Evolutionary conservation across 1,284 basidiomycete species (phyloP).

Genomic region (Schizophyllum amplum): DNA sequence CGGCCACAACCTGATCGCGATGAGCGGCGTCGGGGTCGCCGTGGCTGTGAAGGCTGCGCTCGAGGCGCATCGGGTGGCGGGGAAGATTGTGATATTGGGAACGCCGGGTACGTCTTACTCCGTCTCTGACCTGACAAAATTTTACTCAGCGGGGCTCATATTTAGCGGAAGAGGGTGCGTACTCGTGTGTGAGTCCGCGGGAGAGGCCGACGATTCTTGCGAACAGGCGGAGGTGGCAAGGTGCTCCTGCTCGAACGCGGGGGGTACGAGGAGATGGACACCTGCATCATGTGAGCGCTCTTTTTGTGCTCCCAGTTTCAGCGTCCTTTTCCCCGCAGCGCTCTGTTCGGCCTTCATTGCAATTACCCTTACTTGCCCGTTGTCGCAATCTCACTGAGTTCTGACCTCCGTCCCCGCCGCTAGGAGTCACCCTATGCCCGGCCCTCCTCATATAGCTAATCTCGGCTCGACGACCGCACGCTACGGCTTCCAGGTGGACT

Average conservation of each 20-base stretch:
- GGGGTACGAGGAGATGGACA: constrained; percentile 71
- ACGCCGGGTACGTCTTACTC: constrained; percentile 57
- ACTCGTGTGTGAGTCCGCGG: neutral
- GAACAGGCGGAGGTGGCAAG: constrained; percentile 62
- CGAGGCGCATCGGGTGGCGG: constrained; percentile 54
- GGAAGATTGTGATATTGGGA: constrained; percentile 72
- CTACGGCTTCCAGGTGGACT: constrained; percentile 55
- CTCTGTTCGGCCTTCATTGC: too few relatives aligned
- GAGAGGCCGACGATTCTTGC: constrained; percentile 53
- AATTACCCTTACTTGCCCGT: too few relatives aligned
- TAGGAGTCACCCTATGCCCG: constrained; percentile 61
- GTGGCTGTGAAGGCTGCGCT: constrained; percentile 64
- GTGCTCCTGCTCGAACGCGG: constrained; percentile 62
- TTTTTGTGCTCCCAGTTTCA: constrained; percentile 7
- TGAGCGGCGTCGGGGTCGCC: constrained; percentile 72
- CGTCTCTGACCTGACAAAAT: neutral
- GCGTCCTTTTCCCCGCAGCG: too few relatives aligned
- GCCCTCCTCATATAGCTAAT: constrained; percentile 36
- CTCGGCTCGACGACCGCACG: constrained; percentile 50
- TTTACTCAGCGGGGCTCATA: neutral
- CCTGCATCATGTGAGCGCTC: constrained; percentile 58
- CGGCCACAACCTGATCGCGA: constrained; percentile 83
- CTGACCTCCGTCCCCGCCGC: constrained; percentile 4
- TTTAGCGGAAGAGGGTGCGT: neutral
- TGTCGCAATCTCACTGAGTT: too few relatives aligned